A percentile compares a stretch with the other conserved stretches of the same genome.
Conservation (phyloP, 2,329 filamentous ascomycete species). For the Ophiostoma sp. region DNA sequence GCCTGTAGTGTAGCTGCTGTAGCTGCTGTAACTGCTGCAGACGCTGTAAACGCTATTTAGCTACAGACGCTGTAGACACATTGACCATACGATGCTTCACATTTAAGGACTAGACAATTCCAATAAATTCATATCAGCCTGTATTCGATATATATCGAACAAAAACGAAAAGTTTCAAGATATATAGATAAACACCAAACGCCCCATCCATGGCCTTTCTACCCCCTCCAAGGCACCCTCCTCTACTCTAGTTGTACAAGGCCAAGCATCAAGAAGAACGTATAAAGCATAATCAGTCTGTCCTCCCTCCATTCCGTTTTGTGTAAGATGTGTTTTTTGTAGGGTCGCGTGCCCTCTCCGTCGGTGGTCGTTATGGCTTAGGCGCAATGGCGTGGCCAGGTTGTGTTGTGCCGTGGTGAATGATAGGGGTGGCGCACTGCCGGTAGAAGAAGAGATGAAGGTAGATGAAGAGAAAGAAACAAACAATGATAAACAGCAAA, state of each 20-base stretch:
- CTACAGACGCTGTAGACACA: no score
- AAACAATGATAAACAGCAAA: neutral
- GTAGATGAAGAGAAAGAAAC: neutral
- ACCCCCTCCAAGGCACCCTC: conserved; percentile 24
- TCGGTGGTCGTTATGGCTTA: conserved; percentile 19
- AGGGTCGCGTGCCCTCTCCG: conserved; percentile 15
- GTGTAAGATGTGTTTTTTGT: neutral
- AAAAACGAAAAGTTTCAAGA: neutral
- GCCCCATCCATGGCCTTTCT: conserved; percentile 27
- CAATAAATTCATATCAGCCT: neutral
- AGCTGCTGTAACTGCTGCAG: neutral
- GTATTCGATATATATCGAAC: neutral
- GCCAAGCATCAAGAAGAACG: conserved; percentile 13
- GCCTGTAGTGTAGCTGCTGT: neutral
- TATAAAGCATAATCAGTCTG: conserved; percentile 17
- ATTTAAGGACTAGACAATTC: neutral
- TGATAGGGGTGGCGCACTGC: conserved; percentile 17
- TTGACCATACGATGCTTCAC: neutral
- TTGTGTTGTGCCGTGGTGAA: conserved; percentile 16
- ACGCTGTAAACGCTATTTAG: neutral
- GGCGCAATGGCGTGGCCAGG: neutral
- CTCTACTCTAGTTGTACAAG: conserved; percentile 25
- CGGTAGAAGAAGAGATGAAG: conserved; percentile 1
- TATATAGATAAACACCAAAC: conserved; percentile 23
- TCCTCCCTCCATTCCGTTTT: conserved; percentile 15